Base-by-base conservation (phyloP, 2,329 filamentous ascomycete genomes). In the Diaporthe velutina region DNA sequence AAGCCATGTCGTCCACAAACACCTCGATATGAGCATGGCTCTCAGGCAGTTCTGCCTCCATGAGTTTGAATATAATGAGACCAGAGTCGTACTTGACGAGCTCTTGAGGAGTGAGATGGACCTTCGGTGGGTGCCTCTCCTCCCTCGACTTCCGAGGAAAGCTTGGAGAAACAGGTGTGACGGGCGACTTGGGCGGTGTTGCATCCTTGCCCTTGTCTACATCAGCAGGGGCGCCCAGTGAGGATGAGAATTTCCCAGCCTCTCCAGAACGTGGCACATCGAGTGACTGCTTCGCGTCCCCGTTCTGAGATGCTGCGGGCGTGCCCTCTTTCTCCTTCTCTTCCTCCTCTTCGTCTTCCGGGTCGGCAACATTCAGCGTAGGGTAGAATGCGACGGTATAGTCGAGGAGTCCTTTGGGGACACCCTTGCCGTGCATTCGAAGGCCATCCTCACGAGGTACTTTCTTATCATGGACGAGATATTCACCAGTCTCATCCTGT, bases 321-420 rank as follows among this genome's bases (percentile, higher is more conserved):
- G 73, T 67, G 12, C 80, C 80, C 42, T 81, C 81, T 60, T 80
- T 80, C 28, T 83, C 80, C 58, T 85, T 84, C 38, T 85, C 83
- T 40, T 87, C 85, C 70, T 85, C 83, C 64, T 94, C 92, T 71
- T 96, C 96, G 12, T 98, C 94, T 75, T 97, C 96, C 1, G 96
- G 96, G 83, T 99, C 96, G 74, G 94, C 91, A 35, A 98, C 89
- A 78, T 97, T 95, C 42, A 98, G 86, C 55, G 94, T 95, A 3
- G 97, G 97, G 82, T 95, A 98, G 87, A 99, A 99, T 1, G 96
- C 89, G 70, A 93, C 93, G 0, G 93, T 96, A 83, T 95, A 98
- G 78, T 92, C 92, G 22, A 99, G 87, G 1, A 86, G 89, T 76
- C 97, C 97, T 88, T 98, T 98, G 40, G 91, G 86, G 40, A 91